These are phyloP conservation scores for Tolypocladium nubicola DNA, from an alignment of 2,329 filamentous ascomycete genomes.

Conservation along the genomic window DNA sequence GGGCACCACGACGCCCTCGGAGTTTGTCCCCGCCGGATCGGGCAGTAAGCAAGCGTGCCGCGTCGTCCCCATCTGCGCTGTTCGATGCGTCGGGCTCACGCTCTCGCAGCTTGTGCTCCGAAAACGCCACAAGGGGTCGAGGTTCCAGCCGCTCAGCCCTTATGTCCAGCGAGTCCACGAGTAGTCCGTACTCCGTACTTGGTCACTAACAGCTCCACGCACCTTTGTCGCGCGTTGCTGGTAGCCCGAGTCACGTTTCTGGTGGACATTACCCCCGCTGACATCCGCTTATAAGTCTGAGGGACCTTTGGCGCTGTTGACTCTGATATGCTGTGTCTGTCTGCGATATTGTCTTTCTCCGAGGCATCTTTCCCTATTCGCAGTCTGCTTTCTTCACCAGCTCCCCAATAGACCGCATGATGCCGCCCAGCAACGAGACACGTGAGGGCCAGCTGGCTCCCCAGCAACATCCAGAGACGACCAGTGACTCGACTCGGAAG, in stretches of 20 bases:
- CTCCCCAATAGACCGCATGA: background rate
- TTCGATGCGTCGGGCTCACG: background rate
- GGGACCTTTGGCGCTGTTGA: background rate
- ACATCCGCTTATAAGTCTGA: background rate
- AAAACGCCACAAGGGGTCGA: background rate
- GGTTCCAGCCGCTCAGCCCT: background rate
- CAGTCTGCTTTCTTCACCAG: background rate
- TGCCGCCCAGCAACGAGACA: background rate
- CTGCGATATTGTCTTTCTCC: too few species aligned
- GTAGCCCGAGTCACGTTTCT: too few species aligned
- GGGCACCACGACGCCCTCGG: background rate
- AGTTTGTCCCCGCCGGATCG: background rate
- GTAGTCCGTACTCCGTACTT: too few species aligned
- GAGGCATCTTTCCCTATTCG: background rate
- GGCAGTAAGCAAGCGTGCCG: background rate
- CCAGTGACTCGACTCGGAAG: background rate
- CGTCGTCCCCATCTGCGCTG: background rate
- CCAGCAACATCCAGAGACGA: background rate
- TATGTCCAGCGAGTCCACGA: too few species aligned
- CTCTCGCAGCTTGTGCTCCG: background rate
- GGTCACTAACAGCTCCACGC: too few species aligned
- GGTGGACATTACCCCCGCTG: too few species aligned
- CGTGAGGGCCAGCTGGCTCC: background rate
- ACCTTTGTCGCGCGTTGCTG: too few species aligned
- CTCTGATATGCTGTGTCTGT: background rate